phyloP scores from a whole-genome alignment of 2,329 filamentous ascomycete species.

The Arthrobotrys pseudoclavata region DNA sequence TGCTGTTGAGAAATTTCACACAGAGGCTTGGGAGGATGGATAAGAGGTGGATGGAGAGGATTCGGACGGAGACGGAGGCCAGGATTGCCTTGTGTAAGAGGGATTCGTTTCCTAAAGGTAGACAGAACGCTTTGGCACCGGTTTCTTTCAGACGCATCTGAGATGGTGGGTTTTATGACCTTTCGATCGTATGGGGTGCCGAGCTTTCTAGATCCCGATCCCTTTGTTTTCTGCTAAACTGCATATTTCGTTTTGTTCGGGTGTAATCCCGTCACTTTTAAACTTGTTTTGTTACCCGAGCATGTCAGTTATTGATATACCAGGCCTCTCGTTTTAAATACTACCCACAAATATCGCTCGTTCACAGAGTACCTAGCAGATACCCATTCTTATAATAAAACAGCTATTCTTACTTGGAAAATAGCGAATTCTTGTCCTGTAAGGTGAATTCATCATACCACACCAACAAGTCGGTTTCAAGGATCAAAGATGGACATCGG shows the following conservation, averaged over 20 bases:
- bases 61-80: not conserved
- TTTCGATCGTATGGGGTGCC: not conserved
- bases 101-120: not conserved
- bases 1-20: conserved; percentile 61
- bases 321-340: not conserved
- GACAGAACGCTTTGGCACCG: conserved; percentile 12
- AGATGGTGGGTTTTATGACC: not conserved
- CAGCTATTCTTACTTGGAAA: not conserved
- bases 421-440: not conserved
- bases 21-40: conserved; percentile 5
- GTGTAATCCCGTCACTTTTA: not conserved
- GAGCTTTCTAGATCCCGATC: no score
- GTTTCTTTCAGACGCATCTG: not conserved
- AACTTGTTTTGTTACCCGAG: not conserved
- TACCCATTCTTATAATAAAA: not conserved
- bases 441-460: no score
- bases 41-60: not conserved
- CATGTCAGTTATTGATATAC: not conserved
- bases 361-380: not conserved
- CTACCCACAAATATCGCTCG: not conserved
- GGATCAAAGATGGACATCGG: no score
- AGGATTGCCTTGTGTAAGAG: conserved; percentile 2
- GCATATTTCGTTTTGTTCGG: not conserved
- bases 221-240: not conserved
- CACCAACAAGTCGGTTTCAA: no score